Evolutionary conservation across 768 basidiomycete genomes (phyloP), one percentile per base, ranked within the genome.

Genomic region (Suillus subalutaceus): DNA sequence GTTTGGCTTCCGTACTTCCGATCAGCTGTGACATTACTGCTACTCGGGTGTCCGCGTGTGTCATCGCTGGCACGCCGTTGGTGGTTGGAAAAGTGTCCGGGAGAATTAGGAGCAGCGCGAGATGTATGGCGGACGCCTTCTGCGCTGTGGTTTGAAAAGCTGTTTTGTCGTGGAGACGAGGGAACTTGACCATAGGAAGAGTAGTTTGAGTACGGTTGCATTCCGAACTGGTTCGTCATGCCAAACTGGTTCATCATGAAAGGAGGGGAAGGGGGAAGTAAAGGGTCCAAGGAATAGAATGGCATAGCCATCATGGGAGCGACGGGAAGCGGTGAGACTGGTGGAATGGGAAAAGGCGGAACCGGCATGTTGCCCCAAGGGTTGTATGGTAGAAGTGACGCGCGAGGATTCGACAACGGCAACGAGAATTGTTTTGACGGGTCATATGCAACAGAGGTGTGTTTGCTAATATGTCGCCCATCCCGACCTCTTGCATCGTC

Each of bases 231-330:
- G 63, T 86, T 85, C 79, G 88, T 83, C 66, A 82, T 61, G 12
- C 81, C 78, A 43, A 74, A 86, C 65, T 86, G 83, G 63, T 86
- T 86, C 79, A 90, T 83, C 88, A 91, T 91, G 76, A 92, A 92
- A 15, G 91, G 90, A 30, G 91, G 85, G 1, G 87, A 82, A 6
- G 91, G 91, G 12, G 91, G 91, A 38, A 92, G 81, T 12, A 92
- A 79, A 8, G 90, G 89, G 68, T 91, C 88, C 77, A 87, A 78
- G 63, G 82, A 77, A 65, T 80, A 82, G 48, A 83, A 78, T 10
- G 83, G 81, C 61, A 85, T 75, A 56, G 79, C 74, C 58, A 75
- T 72, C 66, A 66, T 62, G 7, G 78, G 74, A 57, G 76, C 66
- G 40, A 75, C 58, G 20, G 81, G 79, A 65, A 84, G 72, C 30